These are phyloP conservation scores for Calonectria ilicicola DNA, from an alignment of 2,329 filamentous ascomycete genomes.

Conservation along the genomic window DNA sequence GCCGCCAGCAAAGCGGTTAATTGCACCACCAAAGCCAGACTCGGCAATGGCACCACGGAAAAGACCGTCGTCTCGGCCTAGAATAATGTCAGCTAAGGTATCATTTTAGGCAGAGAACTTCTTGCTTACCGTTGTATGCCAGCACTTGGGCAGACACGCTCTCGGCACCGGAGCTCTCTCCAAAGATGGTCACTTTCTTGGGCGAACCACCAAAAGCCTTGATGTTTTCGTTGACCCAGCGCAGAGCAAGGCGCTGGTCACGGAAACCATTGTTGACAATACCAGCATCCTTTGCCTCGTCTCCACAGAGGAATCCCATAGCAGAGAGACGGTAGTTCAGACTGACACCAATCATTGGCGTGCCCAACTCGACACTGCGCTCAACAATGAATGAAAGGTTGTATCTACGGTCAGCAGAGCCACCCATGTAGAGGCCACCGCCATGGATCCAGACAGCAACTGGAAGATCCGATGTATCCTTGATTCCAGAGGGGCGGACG, in stretches of 20 bases:
- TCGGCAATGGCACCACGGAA: slow-evolving; percentile 64
- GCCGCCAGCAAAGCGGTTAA: slow-evolving; percentile 42
- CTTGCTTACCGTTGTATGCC: slow-evolving; percentile 57
- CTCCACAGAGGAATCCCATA: slow-evolving; percentile 60
- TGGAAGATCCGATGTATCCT: slow-evolving; percentile 57
- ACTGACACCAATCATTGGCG: slow-evolving; percentile 61
- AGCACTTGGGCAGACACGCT: slow-evolving; percentile 59
- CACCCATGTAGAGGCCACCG: slow-evolving; percentile 47
- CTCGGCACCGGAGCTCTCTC: slow-evolving; percentile 62
- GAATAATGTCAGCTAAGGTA: neutral
- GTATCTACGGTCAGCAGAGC: slow-evolving; percentile 61
- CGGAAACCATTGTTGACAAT: slow-evolving; percentile 62
- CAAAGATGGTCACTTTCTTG: slow-evolving; percentile 61
- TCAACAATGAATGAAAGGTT: slow-evolving; percentile 71
- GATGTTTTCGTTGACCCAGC: slow-evolving; percentile 62
- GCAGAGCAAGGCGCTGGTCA: slow-evolving; percentile 60
- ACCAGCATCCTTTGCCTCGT: slow-evolving; percentile 53
- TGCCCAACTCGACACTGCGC: slow-evolving; percentile 56
- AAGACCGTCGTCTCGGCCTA: slow-evolving; percentile 59
- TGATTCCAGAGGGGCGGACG: slow-evolving; percentile 63
- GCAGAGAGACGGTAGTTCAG: slow-evolving; percentile 62
- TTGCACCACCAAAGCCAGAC: slow-evolving; percentile 55
- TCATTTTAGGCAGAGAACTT: neutral
- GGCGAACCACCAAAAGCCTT: slow-evolving; percentile 58
- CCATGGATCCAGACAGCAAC: slow-evolving; percentile 69